Evolutionary conservation across 2,329 filamentous ascomycete genomes (phyloP).

Genomic region (Colletotrichum limetticola): DNA sequence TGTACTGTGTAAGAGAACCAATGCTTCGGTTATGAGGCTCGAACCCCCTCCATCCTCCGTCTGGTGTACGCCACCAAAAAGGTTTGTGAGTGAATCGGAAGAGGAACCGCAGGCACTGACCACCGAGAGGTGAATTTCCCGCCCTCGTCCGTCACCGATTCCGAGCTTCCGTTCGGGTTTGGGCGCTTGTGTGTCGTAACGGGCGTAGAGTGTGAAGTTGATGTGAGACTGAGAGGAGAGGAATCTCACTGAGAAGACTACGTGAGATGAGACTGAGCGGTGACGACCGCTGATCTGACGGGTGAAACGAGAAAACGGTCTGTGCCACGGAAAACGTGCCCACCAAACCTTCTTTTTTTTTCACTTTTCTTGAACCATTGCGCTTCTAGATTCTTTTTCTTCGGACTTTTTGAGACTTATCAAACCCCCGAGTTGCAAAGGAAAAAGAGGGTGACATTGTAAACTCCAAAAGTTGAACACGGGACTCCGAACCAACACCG

Average conservation of each 20-base stretch:
- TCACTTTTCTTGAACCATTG: neutral
- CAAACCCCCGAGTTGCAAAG: neutral
- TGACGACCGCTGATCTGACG: constrained; percentile 8
- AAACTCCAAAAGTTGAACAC: neutral
- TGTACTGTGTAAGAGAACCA: constrained; percentile 8
- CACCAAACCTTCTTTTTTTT: constrained; percentile 17
- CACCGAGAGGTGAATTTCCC: neutral
- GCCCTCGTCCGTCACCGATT: neutral
- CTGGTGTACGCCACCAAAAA: constrained; percentile 2
- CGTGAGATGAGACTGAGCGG: constrained; percentile 20
- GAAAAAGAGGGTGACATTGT: neutral
- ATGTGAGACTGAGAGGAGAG: constrained; percentile 1
- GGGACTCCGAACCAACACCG: neutral
- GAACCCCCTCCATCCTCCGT: neutral
- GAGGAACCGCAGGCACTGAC: constrained; percentile 11
- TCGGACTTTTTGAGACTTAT: neutral
- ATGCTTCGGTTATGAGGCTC: constrained; percentile 17
- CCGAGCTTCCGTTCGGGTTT: constrained; percentile 1
- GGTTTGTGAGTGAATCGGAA: constrained; percentile 17
- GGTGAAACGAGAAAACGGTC: constrained; percentile 33
- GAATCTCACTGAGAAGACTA: neutral
- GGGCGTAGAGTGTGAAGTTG: neutral
- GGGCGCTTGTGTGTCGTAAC: neutral
- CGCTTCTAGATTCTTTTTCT: neutral
- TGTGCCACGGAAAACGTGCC: constrained; percentile 28